These are phyloP conservation scores for Penstemon barbatus DNA, from an alignment of 257 asterid genomes.

Conservation along the genomic window DNA sequence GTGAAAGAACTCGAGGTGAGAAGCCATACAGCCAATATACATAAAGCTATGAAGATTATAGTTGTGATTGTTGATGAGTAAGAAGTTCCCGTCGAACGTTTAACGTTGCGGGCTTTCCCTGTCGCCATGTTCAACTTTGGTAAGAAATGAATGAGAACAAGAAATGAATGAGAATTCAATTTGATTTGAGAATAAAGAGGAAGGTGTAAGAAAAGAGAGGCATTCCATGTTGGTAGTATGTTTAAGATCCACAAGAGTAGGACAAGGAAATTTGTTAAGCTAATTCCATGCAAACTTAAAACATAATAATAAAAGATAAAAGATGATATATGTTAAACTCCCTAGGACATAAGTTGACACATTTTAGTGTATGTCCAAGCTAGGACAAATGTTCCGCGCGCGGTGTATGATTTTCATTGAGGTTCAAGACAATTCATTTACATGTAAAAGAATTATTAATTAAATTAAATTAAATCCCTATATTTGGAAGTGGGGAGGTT, in stretches of 20 bases:
- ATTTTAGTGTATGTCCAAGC: not conserved
- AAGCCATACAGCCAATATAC: constrained; percentile 62
- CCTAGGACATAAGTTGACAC: not conserved
- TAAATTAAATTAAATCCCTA: too few relatives aligned
- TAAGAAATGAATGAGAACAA: constrained; percentile 9
- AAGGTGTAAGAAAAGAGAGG: constrained; percentile 8
- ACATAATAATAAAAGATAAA: not conserved
- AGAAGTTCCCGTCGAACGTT: constrained; percentile 51
- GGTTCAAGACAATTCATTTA: not conserved
- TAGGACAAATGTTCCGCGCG: too few relatives aligned
- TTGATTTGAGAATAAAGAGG: constrained; percentile 29
- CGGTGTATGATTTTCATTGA: too few relatives aligned
- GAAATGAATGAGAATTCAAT: constrained; percentile 11
- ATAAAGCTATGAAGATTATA: constrained; percentile 49
- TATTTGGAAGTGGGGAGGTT: too few relatives aligned
- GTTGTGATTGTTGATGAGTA: constrained; percentile 58
- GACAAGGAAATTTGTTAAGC: constrained; percentile 52
- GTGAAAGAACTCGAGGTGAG: constrained; percentile 51
- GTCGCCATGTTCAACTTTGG: constrained; percentile 34
- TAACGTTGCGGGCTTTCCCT: constrained; percentile 45
- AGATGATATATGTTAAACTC: not conserved
- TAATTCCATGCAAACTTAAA: not conserved
- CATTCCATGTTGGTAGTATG: constrained; percentile 19
- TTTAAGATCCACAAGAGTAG: constrained; percentile 77
- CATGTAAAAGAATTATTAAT: not conserved